Base-by-base conservation (phyloP, 495 filamentous ascomycete species). In the Annulohypoxylon nitens region DNA sequence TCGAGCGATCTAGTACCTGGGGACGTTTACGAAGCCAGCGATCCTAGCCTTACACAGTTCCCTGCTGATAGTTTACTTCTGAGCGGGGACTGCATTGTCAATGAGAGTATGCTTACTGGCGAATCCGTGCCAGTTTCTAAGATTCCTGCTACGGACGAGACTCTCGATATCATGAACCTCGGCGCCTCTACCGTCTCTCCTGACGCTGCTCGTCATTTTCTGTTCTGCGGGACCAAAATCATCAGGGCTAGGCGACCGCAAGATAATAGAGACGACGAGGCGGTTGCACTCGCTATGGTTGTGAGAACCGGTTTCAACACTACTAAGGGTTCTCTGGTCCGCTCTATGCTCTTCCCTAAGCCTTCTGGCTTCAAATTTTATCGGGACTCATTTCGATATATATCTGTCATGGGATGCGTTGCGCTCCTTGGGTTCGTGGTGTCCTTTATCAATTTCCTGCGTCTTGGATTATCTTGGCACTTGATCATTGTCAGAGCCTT, bases 51-150 rank as follows among this genome's bases (percentile, higher is more conserved):
- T 30, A 88, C 90, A n/a, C 92, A 97, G 75, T 93, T 97, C 74
- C 97, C 97, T 10, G 94, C 93, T 76, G 97, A 99, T 81, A 97
- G 95, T 78, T 85, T 99, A 41, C 83, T 99, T 7, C 83, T 99
- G 4, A 92, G 93, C 61, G 97, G 97, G 25, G 97, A 99, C 79
- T 97, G 94, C 80, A 98, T 99, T 70, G 94, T 99, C 68, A 99
- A 99, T 78, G 97, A 99, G 80, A 98, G 95, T 84, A 99, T 99
- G 97, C 89, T 99, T 34, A 99, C 97, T 43, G 92, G 91, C 91
- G 97, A 99, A 85, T 98, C 97, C 58, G 93, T 99, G 30, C 97
- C 97, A 6, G 95, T 98, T 3, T 97, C 95, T 9, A 99, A 99
- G 79, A 87, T 86, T 4, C 94, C 97, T 4, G 88, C 93, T 6